Conservation (phyloP, 352 stramenopile species). For the Elongisporangium undulatum region DNA sequence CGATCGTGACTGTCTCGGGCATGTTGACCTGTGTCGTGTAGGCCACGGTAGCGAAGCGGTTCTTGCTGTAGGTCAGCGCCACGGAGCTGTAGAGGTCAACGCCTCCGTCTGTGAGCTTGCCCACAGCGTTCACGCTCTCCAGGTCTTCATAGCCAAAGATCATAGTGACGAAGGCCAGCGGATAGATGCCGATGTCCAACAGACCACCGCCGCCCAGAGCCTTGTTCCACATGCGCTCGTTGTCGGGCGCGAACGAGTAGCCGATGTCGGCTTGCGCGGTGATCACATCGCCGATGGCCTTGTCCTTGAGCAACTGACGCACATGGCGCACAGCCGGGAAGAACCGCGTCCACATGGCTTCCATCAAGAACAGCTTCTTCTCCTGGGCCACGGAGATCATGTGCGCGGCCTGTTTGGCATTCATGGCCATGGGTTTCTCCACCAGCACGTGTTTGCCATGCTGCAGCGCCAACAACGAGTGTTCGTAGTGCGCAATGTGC, state of each 20-base stretch:
- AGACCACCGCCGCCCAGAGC: conserved; percentile 60
- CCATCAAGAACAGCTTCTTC: conserved; percentile 72
- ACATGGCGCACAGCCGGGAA: conserved; percentile 59
- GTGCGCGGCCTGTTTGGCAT: conserved; percentile 66
- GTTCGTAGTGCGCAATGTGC: conserved; percentile 78
- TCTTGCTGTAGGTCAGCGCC: conserved; percentile 42
- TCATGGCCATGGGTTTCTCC: conserved; percentile 93
- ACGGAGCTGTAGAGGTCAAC: conserved; percentile 54
- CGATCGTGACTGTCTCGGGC: conserved; percentile 65
- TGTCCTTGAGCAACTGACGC: conserved; percentile 43
- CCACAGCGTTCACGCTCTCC: conserved; percentile 38
- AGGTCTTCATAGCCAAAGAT: conserved; percentile 40
- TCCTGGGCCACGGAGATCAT: conserved; percentile 54
- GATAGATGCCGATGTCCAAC: conserved; percentile 79
- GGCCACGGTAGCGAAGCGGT: conserved; percentile 45
- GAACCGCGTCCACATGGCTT: conserved; percentile 80
- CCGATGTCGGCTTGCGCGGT: conserved; percentile 75
- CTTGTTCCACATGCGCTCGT: conserved; percentile 62
- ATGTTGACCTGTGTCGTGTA: conserved; percentile 59
- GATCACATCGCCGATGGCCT: conserved; percentile 63
- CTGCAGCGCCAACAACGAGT: conserved; percentile 68
- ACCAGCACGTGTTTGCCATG: conserved; percentile 91
- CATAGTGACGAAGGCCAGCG: conserved; percentile 68
- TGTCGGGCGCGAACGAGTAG: conserved; percentile 38
- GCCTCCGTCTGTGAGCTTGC: conserved; percentile 35